Evolutionary conservation across 179 eudicot genomes (phyloP).

Genomic region (Gypsophila paniculata): DNA sequence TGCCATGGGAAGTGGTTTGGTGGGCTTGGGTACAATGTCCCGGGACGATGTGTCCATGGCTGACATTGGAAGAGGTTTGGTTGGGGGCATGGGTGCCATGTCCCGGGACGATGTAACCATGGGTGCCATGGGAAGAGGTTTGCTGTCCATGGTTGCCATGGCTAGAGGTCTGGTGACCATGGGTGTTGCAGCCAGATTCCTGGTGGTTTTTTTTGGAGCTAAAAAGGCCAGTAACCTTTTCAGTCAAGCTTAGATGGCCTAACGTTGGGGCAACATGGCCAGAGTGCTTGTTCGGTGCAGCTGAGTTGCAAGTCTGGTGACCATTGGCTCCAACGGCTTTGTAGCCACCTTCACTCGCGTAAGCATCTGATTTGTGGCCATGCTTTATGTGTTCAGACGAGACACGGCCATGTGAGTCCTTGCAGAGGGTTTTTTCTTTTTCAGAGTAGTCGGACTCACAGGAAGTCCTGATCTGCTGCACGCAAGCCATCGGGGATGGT

Average conservation of each 20-base stretch:
- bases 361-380: conserved; percentile 14
- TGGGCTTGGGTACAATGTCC: not conserved
- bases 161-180: conserved; percentile 18
- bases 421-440: conserved; percentile 18
- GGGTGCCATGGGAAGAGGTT: not conserved
- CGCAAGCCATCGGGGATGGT: conserved; percentile 22
- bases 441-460: conserved; percentile 22
- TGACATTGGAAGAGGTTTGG: conserved; percentile 4
- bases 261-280: conserved; percentile 14
- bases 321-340: conserved; percentile 17
- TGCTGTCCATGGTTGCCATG: conserved; percentile 8
- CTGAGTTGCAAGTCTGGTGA: conserved; percentile 8
- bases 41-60: not conserved
- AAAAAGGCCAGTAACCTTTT: conserved; percentile 14
- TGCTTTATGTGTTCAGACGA: conserved; percentile 19
- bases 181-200: conserved; percentile 9
- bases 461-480: conserved; percentile 30
- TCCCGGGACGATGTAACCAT: not conserved
- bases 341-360: conserved; percentile 15
- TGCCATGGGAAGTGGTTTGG: conserved; percentile 2
- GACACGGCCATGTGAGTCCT: conserved; percentile 16
- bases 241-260: conserved; percentile 22
- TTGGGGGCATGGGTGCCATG: conserved; percentile 7
- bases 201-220: not conserved
- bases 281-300: conserved; percentile 19